Evolutionary conservation across 2,329 filamentous ascomycete species (phyloP).

Genomic region (Cladophialophora chaetospira): DNA sequence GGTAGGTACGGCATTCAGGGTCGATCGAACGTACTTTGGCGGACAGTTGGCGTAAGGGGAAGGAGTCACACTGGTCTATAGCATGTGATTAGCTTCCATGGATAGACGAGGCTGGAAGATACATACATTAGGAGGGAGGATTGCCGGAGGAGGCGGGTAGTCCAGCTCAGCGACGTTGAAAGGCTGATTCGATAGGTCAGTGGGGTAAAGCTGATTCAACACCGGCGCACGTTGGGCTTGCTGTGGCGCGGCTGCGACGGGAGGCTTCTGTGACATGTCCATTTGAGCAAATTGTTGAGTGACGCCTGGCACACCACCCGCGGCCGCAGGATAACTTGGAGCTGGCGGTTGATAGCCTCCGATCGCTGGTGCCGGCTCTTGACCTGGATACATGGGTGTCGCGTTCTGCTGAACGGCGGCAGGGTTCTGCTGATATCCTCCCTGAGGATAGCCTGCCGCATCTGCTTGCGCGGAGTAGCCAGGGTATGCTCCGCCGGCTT

Average conservation of each 20-base stretch:
- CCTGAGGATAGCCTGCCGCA: slow-evolving; percentile 46
- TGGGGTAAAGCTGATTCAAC: slow-evolving; percentile 87
- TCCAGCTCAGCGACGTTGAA: slow-evolving; percentile 94
- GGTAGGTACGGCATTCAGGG: slow-evolving; percentile 88
- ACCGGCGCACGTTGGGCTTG: slow-evolving; percentile 41
- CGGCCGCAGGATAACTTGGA: slow-evolving; percentile 60
- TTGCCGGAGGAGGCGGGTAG: slow-evolving; percentile 83
- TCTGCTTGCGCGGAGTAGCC: slow-evolving; percentile 60
- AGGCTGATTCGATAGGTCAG: slow-evolving; percentile 86
- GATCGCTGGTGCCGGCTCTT: slow-evolving; percentile 47
- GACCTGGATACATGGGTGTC: slow-evolving; percentile 40
- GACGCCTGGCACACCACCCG: slow-evolving; percentile 66
- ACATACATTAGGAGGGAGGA: slow-evolving; percentile 88
- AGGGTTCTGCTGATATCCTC: slow-evolving; percentile 45
- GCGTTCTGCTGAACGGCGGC: slow-evolving; percentile 36
- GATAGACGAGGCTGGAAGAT: neutral
- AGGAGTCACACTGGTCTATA: slow-evolving; percentile 81
- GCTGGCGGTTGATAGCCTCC: slow-evolving; percentile 70
- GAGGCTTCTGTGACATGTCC: slow-evolving; percentile 61
- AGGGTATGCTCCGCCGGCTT: slow-evolving; percentile 63
- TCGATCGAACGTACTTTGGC: slow-evolving; percentile 92
- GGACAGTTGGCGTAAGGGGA: slow-evolving; percentile 90
- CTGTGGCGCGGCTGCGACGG: slow-evolving; percentile 50
- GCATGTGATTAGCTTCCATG: slow-evolving; percentile 43
- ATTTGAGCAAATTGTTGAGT: slow-evolving; percentile 82